phyloP scores from a whole-genome alignment of 2,329 filamentous ascomycete genomes.

The Arthrobotrys conoides region DNA sequence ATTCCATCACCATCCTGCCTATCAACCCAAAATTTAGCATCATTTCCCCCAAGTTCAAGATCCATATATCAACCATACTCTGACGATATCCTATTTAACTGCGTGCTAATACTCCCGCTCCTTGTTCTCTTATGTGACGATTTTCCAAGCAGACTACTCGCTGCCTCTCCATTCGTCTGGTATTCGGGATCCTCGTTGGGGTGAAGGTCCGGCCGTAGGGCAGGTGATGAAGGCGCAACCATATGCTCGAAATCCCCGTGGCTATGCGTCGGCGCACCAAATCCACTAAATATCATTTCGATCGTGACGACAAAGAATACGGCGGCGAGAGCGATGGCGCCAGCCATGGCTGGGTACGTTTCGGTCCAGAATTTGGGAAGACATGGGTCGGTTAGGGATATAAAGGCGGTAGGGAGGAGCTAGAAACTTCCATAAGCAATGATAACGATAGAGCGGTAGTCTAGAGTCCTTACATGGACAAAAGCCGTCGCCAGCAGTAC shows the following conservation, averaged over 20 bases:
- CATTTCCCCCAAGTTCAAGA: background rate
- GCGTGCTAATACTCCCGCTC: slow-evolving; percentile 62
- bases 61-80: slow-evolving; percentile 21
- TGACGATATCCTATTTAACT: slow-evolving; percentile 60
- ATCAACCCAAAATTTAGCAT: slow-evolving; percentile 10
- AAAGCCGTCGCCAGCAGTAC: slow-evolving; percentile 90
- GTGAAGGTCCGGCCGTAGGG: slow-evolving; percentile 47
- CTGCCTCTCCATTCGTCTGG: slow-evolving; percentile 51
- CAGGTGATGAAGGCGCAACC: slow-evolving; percentile 45
- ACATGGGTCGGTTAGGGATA: slow-evolving; percentile 75
- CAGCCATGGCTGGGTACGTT: slow-evolving; percentile 83
- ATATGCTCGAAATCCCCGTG: slow-evolving; percentile 59
- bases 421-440: slow-evolving; percentile 37
- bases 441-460: background rate
- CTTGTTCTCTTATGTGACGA: slow-evolving; percentile 55
- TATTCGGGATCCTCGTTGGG: slow-evolving; percentile 55
- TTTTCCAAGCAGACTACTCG: slow-evolving; percentile 56
- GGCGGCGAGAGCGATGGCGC: slow-evolving; percentile 84
- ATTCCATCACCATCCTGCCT: slow-evolving; percentile 39
- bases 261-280: slow-evolving; percentile 54
- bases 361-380: slow-evolving; percentile 84
- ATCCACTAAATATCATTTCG: slow-evolving; percentile 80
- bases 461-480: slow-evolving; percentile 73
- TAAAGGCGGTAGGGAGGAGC: slow-evolving; percentile 75
- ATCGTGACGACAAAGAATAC: slow-evolving; percentile 86